Evolutionary conservation across 805 yeast genomes (phyloP), one percentile per base, ranked within the genome.

Genomic region (Ogataea pini): DNA sequence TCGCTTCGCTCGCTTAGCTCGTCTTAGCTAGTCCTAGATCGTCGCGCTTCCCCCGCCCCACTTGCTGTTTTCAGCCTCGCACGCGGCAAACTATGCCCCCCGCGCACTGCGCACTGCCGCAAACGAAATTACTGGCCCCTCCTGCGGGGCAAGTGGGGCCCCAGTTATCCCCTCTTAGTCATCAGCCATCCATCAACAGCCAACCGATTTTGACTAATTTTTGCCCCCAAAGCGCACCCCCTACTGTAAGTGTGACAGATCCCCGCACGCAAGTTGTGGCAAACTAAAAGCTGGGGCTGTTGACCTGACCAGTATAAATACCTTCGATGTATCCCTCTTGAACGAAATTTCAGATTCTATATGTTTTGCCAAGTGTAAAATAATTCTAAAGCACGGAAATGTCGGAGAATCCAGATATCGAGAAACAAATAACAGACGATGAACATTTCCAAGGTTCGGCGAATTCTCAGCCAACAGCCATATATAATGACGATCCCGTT

Each of bases 391-490:
- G 9, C 22, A 34, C 31, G 41, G 33, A 39, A n/a, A 41, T 41
- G 44, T 31, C 44, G 36, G 36, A 28, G 13, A 27, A 7, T 14
- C 19, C 45, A 42, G 62, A 58, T 36, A 33, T 58, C 29, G 62
- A 57, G 46, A 58, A 58, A 40, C 62, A 57, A 50, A 14, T 49
- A 1, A 42, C 49, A 1, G 56, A 51, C 33, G 57, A 55, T 42
- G 50, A 50, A 20, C 44, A 29, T 24, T 14, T 47, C 12, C 53
- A 51, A 19, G 25, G 44, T 24, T 52, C 60, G 1, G 34, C 50
- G 14, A 36, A 47, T 31, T 51, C 62, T 2, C 61, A 57, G 12
- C 65, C 65, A 8, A 52, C 55, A 6, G 63, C 58, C 2, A n/a
- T 52, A 29, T 58, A 54, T 19, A 32, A 56, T 27, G 53, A 50